These are phyloP conservation scores for Spergularia bocconei DNA, from an alignment of 148 eudicot species.

Conservation along the genomic window DNA sequence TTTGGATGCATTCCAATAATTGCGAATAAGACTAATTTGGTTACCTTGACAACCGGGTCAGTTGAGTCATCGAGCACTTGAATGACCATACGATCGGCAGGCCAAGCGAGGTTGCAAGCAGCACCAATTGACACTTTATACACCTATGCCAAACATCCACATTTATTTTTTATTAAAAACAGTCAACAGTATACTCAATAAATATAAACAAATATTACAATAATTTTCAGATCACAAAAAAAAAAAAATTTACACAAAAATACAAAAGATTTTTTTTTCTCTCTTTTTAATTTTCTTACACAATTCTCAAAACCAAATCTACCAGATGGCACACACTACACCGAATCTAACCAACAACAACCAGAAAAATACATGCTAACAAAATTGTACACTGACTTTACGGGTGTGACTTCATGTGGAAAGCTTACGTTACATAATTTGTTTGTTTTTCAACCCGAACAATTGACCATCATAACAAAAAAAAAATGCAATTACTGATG, in stretches of 20 bases:
- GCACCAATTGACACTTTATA: slow-evolving; percentile 95
- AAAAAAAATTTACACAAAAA: background rate
- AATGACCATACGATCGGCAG: slow-evolving; percentile 71
- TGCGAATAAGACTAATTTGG: background rate
- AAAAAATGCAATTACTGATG: no score
- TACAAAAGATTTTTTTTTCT: background rate
- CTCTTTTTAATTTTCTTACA: background rate
- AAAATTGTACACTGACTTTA: background rate
- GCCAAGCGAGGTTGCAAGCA: slow-evolving; percentile 95
- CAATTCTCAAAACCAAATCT: slow-evolving; percentile 22
- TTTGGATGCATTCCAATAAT: background rate
- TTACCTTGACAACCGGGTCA: slow-evolving; percentile 74
- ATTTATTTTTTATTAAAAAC: background rate
- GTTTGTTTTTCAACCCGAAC: no score
- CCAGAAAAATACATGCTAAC: background rate
- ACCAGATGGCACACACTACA: slow-evolving; percentile 17
- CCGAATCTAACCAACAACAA: slow-evolving; percentile 17
- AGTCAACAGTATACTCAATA: background rate
- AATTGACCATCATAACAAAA: no score
- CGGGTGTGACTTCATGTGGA: slow-evolving; percentile 5
- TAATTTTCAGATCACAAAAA: background rate
- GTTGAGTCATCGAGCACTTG: slow-evolving; percentile 97
- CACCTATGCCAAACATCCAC: slow-evolving; percentile 43
- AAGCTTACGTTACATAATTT: background rate
- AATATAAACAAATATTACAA: background rate